Conservation (phyloP, 2,329 filamentous ascomycete genomes). For the Ceratocystis eucalypticola region DNA sequence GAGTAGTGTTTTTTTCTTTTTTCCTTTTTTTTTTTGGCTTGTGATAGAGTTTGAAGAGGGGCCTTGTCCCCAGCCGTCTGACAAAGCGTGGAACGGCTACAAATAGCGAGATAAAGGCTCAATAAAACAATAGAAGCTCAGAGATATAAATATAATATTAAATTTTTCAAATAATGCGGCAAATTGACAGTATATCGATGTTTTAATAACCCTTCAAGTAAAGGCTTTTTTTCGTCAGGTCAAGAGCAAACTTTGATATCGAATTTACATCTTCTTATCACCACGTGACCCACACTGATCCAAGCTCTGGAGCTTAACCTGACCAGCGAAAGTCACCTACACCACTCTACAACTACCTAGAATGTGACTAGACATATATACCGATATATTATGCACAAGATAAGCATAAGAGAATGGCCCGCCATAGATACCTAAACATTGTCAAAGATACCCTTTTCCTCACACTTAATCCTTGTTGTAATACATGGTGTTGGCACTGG, state of each 20-base stretch:
- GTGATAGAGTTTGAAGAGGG: neutral
- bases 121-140: neutral
- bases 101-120: neutral
- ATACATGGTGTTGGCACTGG: neutral
- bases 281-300: constrained; percentile 12
- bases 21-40: constrained; percentile 5
- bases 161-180: neutral
- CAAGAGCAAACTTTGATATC: constrained; percentile 14
- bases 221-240: too few relatives aligned
- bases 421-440: neutral
- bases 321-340: neutral
- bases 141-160: neutral
- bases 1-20: constrained; percentile 22
- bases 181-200: neutral
- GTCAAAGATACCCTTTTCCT: too few relatives aligned
- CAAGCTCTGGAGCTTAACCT: neutral
- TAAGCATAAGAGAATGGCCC: neutral
- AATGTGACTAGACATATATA: neutral
- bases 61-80: neutral
- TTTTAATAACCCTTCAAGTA: neutral
- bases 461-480: constrained; percentile 11
- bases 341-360: neutral
- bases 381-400: neutral
- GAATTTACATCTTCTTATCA: constrained; percentile 15
- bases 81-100: neutral